Evolutionary conservation across 129 eudicot species (phyloP), one percentile per base, ranked within the genome.

Genomic region (Silybum marianum): DNA sequence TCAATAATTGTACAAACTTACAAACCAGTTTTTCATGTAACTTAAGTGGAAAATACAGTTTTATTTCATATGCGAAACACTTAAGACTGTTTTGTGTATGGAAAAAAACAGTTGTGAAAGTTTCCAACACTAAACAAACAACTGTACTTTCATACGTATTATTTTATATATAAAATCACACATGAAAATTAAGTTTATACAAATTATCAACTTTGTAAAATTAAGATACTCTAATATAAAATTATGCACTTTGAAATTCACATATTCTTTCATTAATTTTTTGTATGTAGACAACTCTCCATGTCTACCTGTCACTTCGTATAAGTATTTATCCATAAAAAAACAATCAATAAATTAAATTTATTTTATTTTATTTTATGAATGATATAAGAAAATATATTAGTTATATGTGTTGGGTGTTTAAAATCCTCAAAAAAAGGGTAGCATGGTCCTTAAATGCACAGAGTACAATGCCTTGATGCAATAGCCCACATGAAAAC

Each of bases 381-480:
- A 34, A 77, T 8, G 13, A 51, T 18, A 32, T 58, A 14, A 2
- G 30, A 22, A 12, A 63, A 21, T 36, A 40, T 16, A 58, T 75
- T 42, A 12, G 54, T 44, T 44, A 44, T 44, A 11, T 44, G 16
- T 10, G 10, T 44, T 23, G 80, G 30, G 28, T 75, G 14, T 74
- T 74, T 65, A 69, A 44, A 44, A 82, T 38, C 36, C 30, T 22
- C n/a, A n/a, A 1, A 71, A 72, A 38, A 72, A 71, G 26, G 66
- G 40, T 58, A 65, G 65, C 38, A 39, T n/a, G 44, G 71, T 30
- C 69, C 69, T 39, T 21, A 72, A 46, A 71, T 71, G 77, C 78
- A 82, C 78, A 70, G 6, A 70, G 65, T 82, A 82, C 85, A 76
- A 82, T 70, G 81, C 26, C 18, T 82, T 34, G 85, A 82, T 30